Conservation (phyloP, 306 rosid species). For the Begonia masoniana region DNA sequence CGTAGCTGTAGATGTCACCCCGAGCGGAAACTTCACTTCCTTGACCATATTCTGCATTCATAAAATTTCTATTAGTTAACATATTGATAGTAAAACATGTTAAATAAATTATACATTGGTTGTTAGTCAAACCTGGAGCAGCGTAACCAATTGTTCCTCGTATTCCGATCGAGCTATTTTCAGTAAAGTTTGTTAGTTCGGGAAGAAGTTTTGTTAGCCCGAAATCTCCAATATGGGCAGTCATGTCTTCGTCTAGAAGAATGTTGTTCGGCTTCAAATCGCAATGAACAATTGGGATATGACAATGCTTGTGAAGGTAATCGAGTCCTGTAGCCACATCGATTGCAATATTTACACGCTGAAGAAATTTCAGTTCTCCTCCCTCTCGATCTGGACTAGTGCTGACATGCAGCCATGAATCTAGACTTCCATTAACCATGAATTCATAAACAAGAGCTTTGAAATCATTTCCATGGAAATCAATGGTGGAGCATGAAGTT, state of each 20-base stretch:
- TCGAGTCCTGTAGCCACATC: conserved; percentile 39
- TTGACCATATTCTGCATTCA: conserved; percentile 1
- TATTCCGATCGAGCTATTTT: conserved; percentile 25
- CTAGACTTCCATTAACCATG: conserved; percentile 2
- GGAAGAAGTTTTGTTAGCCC: conserved; percentile 52
- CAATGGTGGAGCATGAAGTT: conserved; percentile 19
- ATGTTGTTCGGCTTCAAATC: too few relatives aligned
- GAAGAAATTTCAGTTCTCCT: conserved; percentile 30
- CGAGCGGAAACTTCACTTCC: conserved; percentile 13
- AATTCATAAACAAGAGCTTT: conserved; percentile 16
- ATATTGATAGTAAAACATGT: too few relatives aligned
- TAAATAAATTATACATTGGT: too few relatives aligned
- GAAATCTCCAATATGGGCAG: conserved; percentile 67
- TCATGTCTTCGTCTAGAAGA: conserved; percentile 28
- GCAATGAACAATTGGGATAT: conserved; percentile 37
- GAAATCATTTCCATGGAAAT: conserved; percentile 26
- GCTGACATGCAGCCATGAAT: conserved; percentile 1
- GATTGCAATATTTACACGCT: conserved; percentile 26
- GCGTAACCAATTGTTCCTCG: conserved; percentile 75
- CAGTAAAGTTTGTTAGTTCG: conserved; percentile 24
- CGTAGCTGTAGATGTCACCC: conserved; percentile 22
- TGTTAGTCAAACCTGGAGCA: conserved; percentile 52
- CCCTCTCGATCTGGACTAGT: conserved; percentile 18
- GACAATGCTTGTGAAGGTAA: conserved; percentile 57
- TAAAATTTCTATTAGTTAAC: background rate